Conservation (phyloP, 192 early-diverging fungal genomes). For the Coemansia sp. region DNA sequence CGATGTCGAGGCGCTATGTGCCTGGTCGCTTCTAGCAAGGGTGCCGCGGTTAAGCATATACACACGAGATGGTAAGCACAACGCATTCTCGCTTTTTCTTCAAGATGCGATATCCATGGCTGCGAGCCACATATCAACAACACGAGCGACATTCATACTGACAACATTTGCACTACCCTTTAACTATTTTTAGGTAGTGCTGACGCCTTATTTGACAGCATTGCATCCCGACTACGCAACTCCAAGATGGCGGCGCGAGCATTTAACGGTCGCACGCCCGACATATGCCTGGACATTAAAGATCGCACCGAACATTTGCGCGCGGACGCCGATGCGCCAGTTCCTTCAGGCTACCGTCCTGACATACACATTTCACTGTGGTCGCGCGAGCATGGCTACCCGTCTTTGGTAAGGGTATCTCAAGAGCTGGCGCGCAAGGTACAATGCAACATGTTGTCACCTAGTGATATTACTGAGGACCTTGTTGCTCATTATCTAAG, state of each 20-base stretch:
- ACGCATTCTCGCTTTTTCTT: neutral
- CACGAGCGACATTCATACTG: neutral
- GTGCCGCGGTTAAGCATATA: constrained; percentile 43
- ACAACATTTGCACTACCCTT: neutral
- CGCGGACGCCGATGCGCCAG: constrained; percentile 6
- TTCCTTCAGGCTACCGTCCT: neutral
- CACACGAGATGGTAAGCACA: constrained; percentile 32
- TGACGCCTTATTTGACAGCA: constrained; percentile 16
- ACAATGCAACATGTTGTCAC: constrained; percentile 13
- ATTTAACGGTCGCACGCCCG: constrained; percentile 24
- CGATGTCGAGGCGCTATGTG: constrained; percentile 40
- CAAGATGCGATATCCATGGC: neutral
- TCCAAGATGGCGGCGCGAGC: constrained; percentile 42
- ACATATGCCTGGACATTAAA: constrained; percentile 21
- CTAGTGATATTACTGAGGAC: constrained; percentile 18
- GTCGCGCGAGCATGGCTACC: constrained; percentile 45
- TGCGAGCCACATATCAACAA: neutral
- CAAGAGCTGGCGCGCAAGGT: constrained; percentile 19
- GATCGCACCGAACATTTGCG: constrained; percentile 7
- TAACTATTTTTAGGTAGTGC: constrained; percentile 17
- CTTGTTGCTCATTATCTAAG: constrained; percentile 14
- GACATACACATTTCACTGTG: constrained; percentile 36
- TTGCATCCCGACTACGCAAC: constrained; percentile 32
- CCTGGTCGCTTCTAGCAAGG: constrained; percentile 36
- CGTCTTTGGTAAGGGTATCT: constrained; percentile 22